Conservation (phyloP, 2,329 filamentous ascomycete species). For the Botrytis galanthina region DNA sequence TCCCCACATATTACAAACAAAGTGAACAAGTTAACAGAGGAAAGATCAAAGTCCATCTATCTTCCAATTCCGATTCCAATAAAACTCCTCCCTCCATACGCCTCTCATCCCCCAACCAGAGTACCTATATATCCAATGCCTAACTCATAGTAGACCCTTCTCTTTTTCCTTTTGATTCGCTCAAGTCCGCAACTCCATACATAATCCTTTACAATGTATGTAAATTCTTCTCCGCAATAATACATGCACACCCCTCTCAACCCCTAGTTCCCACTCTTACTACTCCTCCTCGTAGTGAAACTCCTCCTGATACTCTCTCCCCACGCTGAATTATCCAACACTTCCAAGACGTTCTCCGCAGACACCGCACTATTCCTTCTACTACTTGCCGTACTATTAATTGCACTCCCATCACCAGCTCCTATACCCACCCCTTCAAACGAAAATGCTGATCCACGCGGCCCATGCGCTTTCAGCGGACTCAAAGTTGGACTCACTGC, state of each 20-base stretch:
- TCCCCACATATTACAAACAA: background rate
- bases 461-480: constrained; percentile 37
- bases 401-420: constrained; percentile 24
- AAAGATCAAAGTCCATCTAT: background rate
- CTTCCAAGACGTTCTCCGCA: constrained; percentile 74
- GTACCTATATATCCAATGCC: background rate
- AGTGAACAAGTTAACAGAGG: background rate
- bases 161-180: background rate
- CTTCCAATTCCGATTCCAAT: background rate
- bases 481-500: constrained; percentile 27
- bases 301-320: constrained; percentile 87
- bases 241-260: background rate
- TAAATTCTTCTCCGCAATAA: background rate
- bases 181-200: background rate
- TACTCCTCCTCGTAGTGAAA: constrained; percentile 63
- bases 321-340: constrained; percentile 88
- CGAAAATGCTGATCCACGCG: constrained; percentile 38
- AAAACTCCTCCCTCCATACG: background rate
- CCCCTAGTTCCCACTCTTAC: background rate
- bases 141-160: background rate
- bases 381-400: constrained; percentile 46
- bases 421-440: constrained; percentile 29
- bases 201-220: background rate
- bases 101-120: background rate
- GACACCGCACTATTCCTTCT: constrained; percentile 68